Conservation (phyloP, 495 filamentous ascomycete species). For the Talaromyces thailandensis region DNA sequence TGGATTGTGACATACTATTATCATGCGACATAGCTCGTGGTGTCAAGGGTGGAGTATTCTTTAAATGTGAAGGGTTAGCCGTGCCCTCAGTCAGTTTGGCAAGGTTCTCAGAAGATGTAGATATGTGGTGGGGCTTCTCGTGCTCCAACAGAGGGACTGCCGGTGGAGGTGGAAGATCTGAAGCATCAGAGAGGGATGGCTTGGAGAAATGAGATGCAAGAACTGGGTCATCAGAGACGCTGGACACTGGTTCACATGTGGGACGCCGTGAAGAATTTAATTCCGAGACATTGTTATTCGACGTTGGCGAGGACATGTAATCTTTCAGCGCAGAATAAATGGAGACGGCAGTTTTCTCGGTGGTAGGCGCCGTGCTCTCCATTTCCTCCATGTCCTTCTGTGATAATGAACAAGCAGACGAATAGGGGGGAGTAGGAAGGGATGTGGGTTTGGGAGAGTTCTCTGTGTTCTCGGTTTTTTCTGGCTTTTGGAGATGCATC, state of each 20-base stretch:
- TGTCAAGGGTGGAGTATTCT: constrained; percentile 85
- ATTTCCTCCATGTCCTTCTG: constrained; percentile 34
- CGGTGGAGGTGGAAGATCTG: constrained; percentile 49
- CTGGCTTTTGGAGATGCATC: constrained; percentile 23
- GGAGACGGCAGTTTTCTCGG: constrained; percentile 26
- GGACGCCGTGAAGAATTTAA: constrained; percentile 38
- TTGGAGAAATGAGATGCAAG: constrained; percentile 69
- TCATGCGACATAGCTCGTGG: constrained; percentile 75
- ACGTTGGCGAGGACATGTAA: constrained; percentile 24
- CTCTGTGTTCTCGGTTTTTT: constrained; percentile 17
- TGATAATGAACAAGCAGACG: constrained; percentile 29
- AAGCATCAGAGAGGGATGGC: constrained; percentile 48
- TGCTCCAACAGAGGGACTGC: constrained; percentile 41
- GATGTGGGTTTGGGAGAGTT: constrained; percentile 16
- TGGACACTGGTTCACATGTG: constrained; percentile 50
- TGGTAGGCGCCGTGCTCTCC: constrained; percentile 22
- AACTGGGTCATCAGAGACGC: constrained; percentile 57
- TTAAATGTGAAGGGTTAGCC: constrained; percentile 49
- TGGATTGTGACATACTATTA: constrained; percentile 23
- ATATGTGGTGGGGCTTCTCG: constrained; percentile 37
- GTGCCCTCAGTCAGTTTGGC: constrained; percentile 83
- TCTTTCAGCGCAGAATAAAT: constrained; percentile 34
- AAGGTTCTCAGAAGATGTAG: constrained; percentile 56
- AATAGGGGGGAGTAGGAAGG: constrained; percentile 35
- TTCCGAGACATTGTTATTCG: constrained; percentile 20